These are phyloP conservation scores for Sclerotiophoma versabilis DNA, from an alignment of 2,329 filamentous ascomycete genomes.

Conservation along the genomic window DNA sequence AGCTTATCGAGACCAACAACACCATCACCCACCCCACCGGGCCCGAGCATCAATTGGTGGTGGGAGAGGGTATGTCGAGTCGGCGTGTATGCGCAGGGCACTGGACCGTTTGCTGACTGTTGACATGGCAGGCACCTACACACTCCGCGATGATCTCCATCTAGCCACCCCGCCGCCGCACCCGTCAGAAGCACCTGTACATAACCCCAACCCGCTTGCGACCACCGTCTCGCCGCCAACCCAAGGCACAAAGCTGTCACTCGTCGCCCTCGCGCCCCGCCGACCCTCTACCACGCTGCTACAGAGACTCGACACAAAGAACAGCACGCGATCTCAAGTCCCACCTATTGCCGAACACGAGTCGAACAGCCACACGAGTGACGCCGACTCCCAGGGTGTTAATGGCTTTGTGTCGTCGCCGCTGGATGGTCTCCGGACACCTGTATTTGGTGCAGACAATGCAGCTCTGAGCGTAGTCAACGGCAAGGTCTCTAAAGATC, in stretches of 20 bases:
- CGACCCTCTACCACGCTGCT: slow-evolving; percentile 53
- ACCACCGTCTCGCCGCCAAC: slow-evolving; percentile 85
- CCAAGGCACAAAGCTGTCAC: slow-evolving; percentile 81
- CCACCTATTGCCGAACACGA: slow-evolving; percentile 57
- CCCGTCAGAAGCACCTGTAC: slow-evolving; percentile 85
- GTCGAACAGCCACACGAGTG: slow-evolving; percentile 54
- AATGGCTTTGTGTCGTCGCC: slow-evolving; percentile 46
- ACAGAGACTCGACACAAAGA: slow-evolving; percentile 50
- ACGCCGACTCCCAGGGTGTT: slow-evolving; percentile 52
- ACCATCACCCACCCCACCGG: slow-evolving; percentile 79
- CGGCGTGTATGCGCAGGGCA: not conserved
- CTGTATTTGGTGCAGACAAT: slow-evolving; percentile 88
- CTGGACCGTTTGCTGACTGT: slow-evolving; percentile 22
- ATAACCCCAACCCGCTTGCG: slow-evolving; percentile 89
- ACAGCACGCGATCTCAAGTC: slow-evolving; percentile 52
- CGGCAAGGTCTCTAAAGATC: slow-evolving; percentile 71
- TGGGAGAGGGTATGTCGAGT: slow-evolving; percentile 77
- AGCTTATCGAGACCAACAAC: slow-evolving; percentile 94
- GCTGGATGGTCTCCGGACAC: slow-evolving; percentile 49
- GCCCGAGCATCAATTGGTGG: slow-evolving; percentile 86
- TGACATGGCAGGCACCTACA: slow-evolving; percentile 75
- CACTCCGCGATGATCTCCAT: slow-evolving; percentile 87
- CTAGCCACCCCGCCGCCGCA: slow-evolving; percentile 95
- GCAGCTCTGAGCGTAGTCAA: slow-evolving; percentile 67
- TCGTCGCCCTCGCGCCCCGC: slow-evolving; percentile 71